These are phyloP conservation scores for Podospora anserina DNA, from an alignment of 495 filamentous ascomycete genomes.

Conservation along the genomic window DNA sequence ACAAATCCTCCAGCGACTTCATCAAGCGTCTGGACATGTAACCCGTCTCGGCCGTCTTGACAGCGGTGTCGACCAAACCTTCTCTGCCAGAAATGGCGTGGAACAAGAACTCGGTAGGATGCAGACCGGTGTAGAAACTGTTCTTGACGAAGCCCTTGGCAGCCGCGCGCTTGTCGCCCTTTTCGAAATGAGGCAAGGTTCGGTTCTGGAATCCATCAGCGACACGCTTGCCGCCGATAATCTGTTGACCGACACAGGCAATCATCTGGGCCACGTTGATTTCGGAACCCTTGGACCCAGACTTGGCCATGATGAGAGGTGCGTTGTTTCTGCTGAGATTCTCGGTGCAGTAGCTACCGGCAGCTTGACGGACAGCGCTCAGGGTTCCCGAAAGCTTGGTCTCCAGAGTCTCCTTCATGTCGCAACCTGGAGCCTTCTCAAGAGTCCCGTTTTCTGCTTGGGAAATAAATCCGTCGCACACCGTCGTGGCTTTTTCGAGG, in stretches of 20 bases:
- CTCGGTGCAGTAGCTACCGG: slow-evolving; percentile 85
- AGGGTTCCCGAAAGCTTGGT: slow-evolving; percentile 87
- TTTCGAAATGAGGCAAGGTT: slow-evolving; percentile 91
- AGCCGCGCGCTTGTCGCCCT: slow-evolving; percentile 81
- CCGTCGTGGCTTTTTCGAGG: slow-evolving; percentile 71
- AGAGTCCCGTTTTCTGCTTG: slow-evolving; percentile 74
- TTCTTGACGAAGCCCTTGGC: slow-evolving; percentile 96
- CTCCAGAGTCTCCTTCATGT: slow-evolving; percentile 88
- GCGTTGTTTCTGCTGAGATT: slow-evolving; percentile 90
- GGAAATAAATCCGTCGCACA: slow-evolving; percentile 82
- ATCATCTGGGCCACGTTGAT: slow-evolving; percentile 99
- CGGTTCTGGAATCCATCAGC: slow-evolving; percentile 95
- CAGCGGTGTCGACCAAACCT: slow-evolving; percentile 98
- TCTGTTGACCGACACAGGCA: slow-evolving; percentile 94
- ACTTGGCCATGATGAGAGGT: slow-evolving; percentile 94
- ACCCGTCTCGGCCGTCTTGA: slow-evolving; percentile 97
- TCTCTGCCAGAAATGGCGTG: slow-evolving; percentile 98
- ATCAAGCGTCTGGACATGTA: slow-evolving; percentile 98
- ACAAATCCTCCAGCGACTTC: slow-evolving; percentile 96
- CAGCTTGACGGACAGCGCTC: slow-evolving; percentile 81
- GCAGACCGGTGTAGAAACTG: slow-evolving; percentile 93
- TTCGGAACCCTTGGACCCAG: slow-evolving; percentile 89
- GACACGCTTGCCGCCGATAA: slow-evolving; percentile 91
- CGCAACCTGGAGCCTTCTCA: slow-evolving; percentile 80
- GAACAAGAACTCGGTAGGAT: slow-evolving; percentile 91